phyloP scores from a whole-genome alignment of 2,329 filamentous ascomycete genomes.

The Elsinoe australis region DNA sequence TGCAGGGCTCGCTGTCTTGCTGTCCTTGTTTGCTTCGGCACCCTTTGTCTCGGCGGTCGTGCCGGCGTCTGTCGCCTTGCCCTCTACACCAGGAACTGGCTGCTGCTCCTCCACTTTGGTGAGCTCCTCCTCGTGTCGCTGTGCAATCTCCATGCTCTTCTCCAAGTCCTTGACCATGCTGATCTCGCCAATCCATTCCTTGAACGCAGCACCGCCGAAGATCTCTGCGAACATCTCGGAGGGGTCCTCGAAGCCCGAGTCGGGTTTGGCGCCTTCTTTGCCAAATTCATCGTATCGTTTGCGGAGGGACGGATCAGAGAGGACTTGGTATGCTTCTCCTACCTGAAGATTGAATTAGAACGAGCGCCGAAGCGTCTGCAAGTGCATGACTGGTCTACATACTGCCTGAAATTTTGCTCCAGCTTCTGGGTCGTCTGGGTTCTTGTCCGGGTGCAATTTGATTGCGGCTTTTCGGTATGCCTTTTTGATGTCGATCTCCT shows the following conservation, averaged over 20 bases:
- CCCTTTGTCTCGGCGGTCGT: conserved; percentile 30
- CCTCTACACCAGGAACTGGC: too few relatives aligned
- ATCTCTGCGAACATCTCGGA: conserved; percentile 98
- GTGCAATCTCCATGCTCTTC: conserved; percentile 96
- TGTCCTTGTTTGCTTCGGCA: background rate
- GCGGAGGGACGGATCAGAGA: conserved; percentile 79
- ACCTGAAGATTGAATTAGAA: conserved; percentile 39
- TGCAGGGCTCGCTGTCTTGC: background rate
- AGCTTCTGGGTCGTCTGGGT: conserved; percentile 88
- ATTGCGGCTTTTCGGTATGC: conserved; percentile 82
- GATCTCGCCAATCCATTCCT: conserved; percentile 96
- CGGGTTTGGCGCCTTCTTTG: conserved; percentile 87
- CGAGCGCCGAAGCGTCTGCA: background rate
- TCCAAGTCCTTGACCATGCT: conserved; percentile 98
- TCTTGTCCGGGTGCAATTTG: conserved; percentile 93
- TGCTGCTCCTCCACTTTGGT: conserved; percentile 17
- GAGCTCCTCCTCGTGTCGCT: conserved; percentile 59
- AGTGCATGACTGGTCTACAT: conserved; percentile 22
- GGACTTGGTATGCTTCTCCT: conserved; percentile 67
- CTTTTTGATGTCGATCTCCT: conserved; percentile 92
- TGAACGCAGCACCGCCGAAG: conserved; percentile 91
- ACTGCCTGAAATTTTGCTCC: conserved; percentile 92
- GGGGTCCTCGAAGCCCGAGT: conserved; percentile 87
- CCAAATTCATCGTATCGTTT: conserved; percentile 94
- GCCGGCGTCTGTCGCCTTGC: conserved; percentile 14